A percentile compares a stretch with the other conserved stretches of the same genome.
Evolutionary conservation across 495 filamentous ascomycete species (phyloP).

Genomic region (Ascobolus immersus): DNA sequence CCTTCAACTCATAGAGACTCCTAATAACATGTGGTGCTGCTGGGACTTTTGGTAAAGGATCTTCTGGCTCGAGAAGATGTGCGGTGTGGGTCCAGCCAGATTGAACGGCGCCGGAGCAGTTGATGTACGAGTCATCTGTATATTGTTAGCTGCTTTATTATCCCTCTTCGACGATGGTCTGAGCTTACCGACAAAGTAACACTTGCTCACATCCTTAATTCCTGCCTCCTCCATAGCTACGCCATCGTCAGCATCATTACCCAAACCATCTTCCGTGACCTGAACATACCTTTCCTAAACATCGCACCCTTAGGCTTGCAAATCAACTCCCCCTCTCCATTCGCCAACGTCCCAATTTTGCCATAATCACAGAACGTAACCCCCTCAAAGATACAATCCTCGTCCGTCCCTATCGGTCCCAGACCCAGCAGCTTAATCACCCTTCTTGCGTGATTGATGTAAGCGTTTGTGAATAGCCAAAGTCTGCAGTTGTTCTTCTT

Average conservation of each 20-base stretch:
- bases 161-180: too few species aligned
- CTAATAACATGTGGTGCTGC: constrained; percentile 29
- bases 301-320: constrained; percentile 71
- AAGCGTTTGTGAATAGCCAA: constrained; percentile 94
- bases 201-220: constrained; percentile 12
- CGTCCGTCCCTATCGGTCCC: too few species aligned
- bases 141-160: too few species aligned
- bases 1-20: constrained; percentile 10
- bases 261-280: constrained; percentile 9
- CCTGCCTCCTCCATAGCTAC: constrained; percentile 22
- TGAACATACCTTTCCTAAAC: constrained; percentile 44
- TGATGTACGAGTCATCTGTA: constrained; percentile 12
- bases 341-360: constrained; percentile 8
- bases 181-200: constrained; percentile 16
- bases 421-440: constrained; percentile 60
- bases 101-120: constrained; percentile 11
- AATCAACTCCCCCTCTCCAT: constrained; percentile 33
- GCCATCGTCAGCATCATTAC: not conserved
- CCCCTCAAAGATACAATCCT: constrained; percentile 78
- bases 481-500: constrained; percentile 44
- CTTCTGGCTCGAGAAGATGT: constrained; percentile 35
- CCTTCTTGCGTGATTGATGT: constrained; percentile 59
- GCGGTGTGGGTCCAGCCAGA: constrained; percentile 23
- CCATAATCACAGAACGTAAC: constrained; percentile 78
- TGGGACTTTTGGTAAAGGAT: constrained; percentile 24